Conservation (phyloP, 2,329 filamentous ascomycete species). For the Clathrospora elynae region DNA sequence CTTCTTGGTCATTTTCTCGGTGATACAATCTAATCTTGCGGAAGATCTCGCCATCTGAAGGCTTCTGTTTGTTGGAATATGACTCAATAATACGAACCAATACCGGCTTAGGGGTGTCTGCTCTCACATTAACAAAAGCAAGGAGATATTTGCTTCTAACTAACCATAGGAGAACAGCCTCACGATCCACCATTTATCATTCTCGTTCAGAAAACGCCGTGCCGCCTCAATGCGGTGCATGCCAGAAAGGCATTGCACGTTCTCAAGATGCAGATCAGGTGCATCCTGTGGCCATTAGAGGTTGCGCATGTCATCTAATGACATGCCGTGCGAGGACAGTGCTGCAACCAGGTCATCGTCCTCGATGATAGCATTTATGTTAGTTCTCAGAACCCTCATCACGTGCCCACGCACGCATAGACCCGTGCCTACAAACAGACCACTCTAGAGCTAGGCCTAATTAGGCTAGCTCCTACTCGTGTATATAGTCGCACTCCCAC, state of each 20-base stretch:
- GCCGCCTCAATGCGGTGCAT: slow-evolving; percentile 22
- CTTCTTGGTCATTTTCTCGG: slow-evolving; percentile 8
- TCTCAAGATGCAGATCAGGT: slow-evolving; percentile 12
- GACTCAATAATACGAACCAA: slow-evolving; percentile 17
- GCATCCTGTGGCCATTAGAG: slow-evolving; percentile 15
- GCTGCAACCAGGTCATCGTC: slow-evolving; percentile 13
- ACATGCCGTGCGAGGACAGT: slow-evolving; percentile 9
- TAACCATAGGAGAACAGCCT: slow-evolving; percentile 22
- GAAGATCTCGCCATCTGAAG: slow-evolving; percentile 26
- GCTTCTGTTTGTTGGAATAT: slow-evolving; percentile 23
- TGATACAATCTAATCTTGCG: slow-evolving; percentile 25
- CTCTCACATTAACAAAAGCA: slow-evolving; percentile 3
- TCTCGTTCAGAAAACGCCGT: slow-evolving; percentile 20
- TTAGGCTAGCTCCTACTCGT: too few species aligned
- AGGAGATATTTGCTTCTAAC: slow-evolving; percentile 1
- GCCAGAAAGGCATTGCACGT: slow-evolving; percentile 22
- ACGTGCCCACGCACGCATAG: too few species aligned
- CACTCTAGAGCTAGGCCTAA: too few species aligned
- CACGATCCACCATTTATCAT: slow-evolving; percentile 32
- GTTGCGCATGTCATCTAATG: slow-evolving; percentile 7
- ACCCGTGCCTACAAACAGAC: too few species aligned
- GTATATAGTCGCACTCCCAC: too few species aligned
- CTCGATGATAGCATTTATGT: slow-evolving; percentile 19
- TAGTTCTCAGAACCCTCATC: too few species aligned
- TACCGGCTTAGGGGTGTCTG: slow-evolving; percentile 13